Evolutionary conservation across 176 grass and related monocot species (phyloP), one percentile per base, ranked within the genome.

Genomic region (Urochloa ruziziensis): DNA sequence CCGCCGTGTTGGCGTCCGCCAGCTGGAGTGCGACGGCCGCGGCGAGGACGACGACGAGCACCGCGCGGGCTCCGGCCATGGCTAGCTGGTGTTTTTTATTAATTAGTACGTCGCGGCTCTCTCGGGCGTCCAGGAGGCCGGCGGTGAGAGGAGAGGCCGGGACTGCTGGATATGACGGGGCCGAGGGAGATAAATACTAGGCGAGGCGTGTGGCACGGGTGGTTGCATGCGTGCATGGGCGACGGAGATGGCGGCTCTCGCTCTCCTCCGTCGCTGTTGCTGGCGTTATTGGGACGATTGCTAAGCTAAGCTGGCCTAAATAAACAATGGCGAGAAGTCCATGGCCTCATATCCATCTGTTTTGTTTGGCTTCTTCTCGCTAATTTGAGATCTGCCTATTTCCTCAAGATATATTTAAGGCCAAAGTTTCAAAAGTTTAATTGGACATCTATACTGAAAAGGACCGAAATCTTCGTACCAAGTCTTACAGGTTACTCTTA

Each of bases 121-220:
- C 40, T 46, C 17, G 25, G 17, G 40, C 15, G 25, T 39, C 7
- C 39, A 40, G 25, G 46, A 32, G 7, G 66, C 43, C 75, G 76
- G 44, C 18, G 43, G 13, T 3, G 35, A n/a, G 68, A 42, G 39
- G 24, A n/a, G n/a, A n/a, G n/a, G n/a, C n/a, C n/a, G n/a, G n/a
- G n/a, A n/a, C n/a, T n/a, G n/a, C n/a, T n/a, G n/a, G n/a, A n/a
- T n/a, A n/a, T n/a, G n/a, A n/a, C n/a, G n/a, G n/a, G n/a, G n/a
- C n/a, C n/a, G 37, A 70, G 39, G 71, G 25, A 27, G 30, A 29
- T 87, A 85, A 89, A 85, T 89, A 88, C 34, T 11, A 2, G 1
- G n/a, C 8, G 49, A 71, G 13, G 48, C 25, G 69, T 32, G 69
- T 49, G 74, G 36, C 36, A 17, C 23, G 36, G 10, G 36, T 28